phyloP scores from a whole-genome alignment of 495 filamentous ascomycete genomes.

The Penicillium macrosclerotiorum region DNA sequence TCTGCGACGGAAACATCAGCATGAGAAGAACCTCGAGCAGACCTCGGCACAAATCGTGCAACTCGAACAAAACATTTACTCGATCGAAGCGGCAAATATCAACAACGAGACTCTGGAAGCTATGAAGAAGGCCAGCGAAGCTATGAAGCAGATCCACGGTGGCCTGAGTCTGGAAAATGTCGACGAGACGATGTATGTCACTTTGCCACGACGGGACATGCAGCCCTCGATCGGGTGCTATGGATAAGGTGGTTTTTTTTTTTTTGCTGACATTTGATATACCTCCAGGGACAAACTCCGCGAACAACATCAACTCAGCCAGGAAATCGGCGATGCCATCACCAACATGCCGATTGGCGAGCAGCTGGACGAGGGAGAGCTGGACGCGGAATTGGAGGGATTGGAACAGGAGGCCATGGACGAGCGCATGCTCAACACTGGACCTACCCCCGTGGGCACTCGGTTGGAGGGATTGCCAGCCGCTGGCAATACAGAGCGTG shows the following conservation, averaged over 20 bases:
- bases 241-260: background rate
- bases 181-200: slow-evolving; percentile 87
- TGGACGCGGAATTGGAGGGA: slow-evolving; percentile 74
- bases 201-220: background rate
- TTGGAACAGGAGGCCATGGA: slow-evolving; percentile 86
- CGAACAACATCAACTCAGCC: slow-evolving; percentile 87
- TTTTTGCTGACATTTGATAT: slow-evolving; percentile 1
- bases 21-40: slow-evolving; percentile 86
- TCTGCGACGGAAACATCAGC: slow-evolving; percentile 90
- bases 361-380: slow-evolving; percentile 78
- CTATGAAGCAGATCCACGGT: slow-evolving; percentile 90
- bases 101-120: slow-evolving; percentile 94
- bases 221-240: background rate
- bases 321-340: slow-evolving; percentile 88
- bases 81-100: slow-evolving; percentile 97
- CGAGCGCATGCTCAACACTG: slow-evolving; percentile 88
- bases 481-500: slow-evolving; percentile 70
- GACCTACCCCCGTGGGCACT: slow-evolving; percentile 68
- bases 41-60: slow-evolving; percentile 86
- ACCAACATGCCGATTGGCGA: slow-evolving; percentile 67
- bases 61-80: slow-evolving; percentile 92
- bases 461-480: slow-evolving; percentile 70
- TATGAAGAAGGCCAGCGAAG: slow-evolving; percentile 84
- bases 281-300: slow-evolving; percentile 80
- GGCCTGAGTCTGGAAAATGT: slow-evolving; percentile 90